Evolutionary conservation across 768 basidiomycete species (phyloP), one percentile per base, ranked within the genome.

Genomic region (Lyophyllum shimeji): DNA sequence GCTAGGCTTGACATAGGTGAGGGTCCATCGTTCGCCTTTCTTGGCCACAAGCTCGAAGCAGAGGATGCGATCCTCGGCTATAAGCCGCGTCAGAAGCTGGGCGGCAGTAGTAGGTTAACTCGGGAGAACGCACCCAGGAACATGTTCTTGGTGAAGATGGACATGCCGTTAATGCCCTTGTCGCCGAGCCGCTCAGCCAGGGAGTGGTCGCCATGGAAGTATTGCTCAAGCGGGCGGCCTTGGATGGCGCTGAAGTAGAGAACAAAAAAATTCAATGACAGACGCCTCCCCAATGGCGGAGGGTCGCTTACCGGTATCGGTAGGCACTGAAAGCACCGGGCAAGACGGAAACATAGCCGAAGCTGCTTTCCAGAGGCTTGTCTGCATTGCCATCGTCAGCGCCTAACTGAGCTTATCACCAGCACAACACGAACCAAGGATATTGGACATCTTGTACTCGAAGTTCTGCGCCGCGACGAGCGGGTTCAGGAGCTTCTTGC

Each of bases 371-470:
- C 40, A 95, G 78, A 0, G 95, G 95, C 70, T 97, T 95, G 70
- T 95, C 93, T 87, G 53, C 33, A 31, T 23, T 18, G 4, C 46
- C 9, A 18, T 24, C 13, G 21, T 48, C 20, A 33, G 18, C 9
- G 24, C 15, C 18, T 13, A n/a, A 39, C 18, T 44, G 1, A 9
- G n/a, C 6, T 15, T 20, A 37, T 29, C 7, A 23, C 12, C 44
- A 23, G 42, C 13, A 6, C 25, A 27, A 1, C 15, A 56, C 78
- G 46, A 63, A 86, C 87, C 90, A 27, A 98, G 80, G 67, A 98
- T 96, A 73, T 98, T 97, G 44, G 92, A 95, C 92, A 97, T 95
- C 75, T 94, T 96, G 75, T 97, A 97, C 75, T 95, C 94, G 63
- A 95, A 95, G 74, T 98, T 97, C 70, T 98, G 95, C 12, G 95